These are phyloP conservation scores for Coemansia sp. DNA, from an alignment of 192 early-diverging fungal genomes.

Conservation along the genomic window DNA sequence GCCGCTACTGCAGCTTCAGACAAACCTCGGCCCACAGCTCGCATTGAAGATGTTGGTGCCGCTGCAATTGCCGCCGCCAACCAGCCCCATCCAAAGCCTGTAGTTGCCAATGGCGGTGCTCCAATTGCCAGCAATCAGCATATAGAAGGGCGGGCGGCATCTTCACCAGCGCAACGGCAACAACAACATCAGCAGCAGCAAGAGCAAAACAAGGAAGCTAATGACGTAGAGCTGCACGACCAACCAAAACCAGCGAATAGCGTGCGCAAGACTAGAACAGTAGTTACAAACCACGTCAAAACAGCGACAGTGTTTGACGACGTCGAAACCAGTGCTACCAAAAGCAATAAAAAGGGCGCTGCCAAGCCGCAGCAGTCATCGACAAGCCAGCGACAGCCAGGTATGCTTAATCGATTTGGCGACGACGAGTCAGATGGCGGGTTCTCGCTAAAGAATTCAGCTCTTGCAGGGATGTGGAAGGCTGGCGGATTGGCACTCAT, in stretches of 20 bases:
- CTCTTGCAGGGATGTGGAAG: neutral
- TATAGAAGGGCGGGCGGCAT: neutral
- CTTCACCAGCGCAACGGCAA: neutral
- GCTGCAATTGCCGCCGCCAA: constrained; percentile 10
- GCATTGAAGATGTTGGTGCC: constrained; percentile 20
- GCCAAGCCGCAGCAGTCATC: neutral
- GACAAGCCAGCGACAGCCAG: constrained; percentile 2
- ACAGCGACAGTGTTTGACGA: constrained; percentile 11
- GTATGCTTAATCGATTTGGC: constrained; percentile 14
- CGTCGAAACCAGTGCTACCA: neutral
- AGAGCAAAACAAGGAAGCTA: neutral
- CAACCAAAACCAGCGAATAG: neutral
- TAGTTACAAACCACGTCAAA: constrained; percentile 8
- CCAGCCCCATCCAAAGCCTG: neutral
- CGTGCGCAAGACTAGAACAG: neutral
- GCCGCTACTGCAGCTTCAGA: neutral
- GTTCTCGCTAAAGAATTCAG: neutral
- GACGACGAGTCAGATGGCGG: constrained; percentile 14
- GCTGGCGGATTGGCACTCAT: neutral
- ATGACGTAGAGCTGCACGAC: neutral
- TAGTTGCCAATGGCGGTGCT: neutral
- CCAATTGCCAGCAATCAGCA: neutral
- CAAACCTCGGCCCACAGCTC: constrained; percentile 26
- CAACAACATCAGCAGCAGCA: neutral
- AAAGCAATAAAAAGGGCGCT: neutral